These are phyloP conservation scores for Solanum chilense DNA, from an alignment of 257 asterid genomes.

Conservation along the genomic window DNA sequence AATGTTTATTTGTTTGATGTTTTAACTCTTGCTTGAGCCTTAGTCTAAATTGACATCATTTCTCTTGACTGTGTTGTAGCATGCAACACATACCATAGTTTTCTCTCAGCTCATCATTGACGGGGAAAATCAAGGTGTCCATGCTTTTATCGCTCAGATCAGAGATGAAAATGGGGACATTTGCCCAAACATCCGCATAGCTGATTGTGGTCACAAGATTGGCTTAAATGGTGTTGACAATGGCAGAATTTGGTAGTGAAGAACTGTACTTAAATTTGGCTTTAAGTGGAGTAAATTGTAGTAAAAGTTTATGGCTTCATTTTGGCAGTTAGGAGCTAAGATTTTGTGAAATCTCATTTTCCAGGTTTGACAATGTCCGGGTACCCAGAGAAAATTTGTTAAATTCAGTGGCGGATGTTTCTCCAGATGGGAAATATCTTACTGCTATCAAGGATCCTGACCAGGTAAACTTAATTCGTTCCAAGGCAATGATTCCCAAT, in stretches of 20 bases:
- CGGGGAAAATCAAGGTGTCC: constrained; percentile 83
- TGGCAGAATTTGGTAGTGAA: constrained; percentile 70
- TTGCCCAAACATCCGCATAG: constrained; percentile 69
- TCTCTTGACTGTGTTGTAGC: constrained; percentile 28
- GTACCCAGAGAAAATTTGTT: constrained; percentile 84
- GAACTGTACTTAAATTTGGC: neutral
- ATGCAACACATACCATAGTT: constrained; percentile 89
- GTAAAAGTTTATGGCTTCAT: neutral
- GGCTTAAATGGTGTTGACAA: constrained; percentile 98
- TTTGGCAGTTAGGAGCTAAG: neutral
- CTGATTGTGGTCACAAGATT: constrained; percentile 97
- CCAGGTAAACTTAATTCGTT: constrained; percentile 38
- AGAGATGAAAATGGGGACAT: constrained; percentile 74
- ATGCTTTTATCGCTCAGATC: constrained; percentile 84
- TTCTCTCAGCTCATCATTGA: constrained; percentile 81
- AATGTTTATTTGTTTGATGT: neutral
- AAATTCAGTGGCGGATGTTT: constrained; percentile 95
- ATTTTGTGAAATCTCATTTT: neutral
- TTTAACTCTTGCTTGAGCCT: neutral
- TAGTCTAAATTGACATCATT: neutral
- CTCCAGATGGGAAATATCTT: constrained; percentile 72
- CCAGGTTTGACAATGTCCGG: constrained; percentile 92
- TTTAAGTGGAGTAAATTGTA: neutral
- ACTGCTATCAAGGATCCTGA: constrained; percentile 88
- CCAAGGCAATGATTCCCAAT: neutral